Evolutionary conservation across 2,329 filamentous ascomycete genomes (phyloP), one percentile per base, ranked within the genome.

Genomic region (Fusarium annulatum): DNA sequence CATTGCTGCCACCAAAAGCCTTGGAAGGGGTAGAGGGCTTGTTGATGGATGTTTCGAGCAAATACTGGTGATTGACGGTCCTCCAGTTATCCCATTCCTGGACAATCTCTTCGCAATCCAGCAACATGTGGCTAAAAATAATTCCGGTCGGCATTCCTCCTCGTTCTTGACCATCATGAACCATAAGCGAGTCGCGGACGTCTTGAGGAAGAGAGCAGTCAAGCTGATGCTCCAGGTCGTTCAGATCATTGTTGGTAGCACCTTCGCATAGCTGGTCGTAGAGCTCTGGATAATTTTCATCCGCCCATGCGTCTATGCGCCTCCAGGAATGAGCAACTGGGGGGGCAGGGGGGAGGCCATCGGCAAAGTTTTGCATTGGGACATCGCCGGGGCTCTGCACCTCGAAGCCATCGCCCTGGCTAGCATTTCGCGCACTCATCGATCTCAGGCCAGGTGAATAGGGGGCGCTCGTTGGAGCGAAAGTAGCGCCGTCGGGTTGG

Each of bases 81-180:
- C 94, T 92, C 96, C 96, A 99, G 80, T 97, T 97, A 78, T 94
- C 93, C 94, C 96, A 98, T 81, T 99, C 96, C 82, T 98, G 95
- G 28, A 97, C 92, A 76, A 99, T 97, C 81, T 99, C 96, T 82
- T 99, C 96, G 80, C 96, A 98, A 82, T 99, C 96, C 65, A 99
- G 89, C 72, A 99, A 85, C 96, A 99, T 99, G 81, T 91, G 93
- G 68, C 95, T 90, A 78, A 99, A 98, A 69, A 99, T 90, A 75
- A 98, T 93, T 72, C 96, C 96, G 0, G 96, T 98, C 2, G 96
- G 96, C 64, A 88, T 88, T 72, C 96, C 96, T 71, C 95, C 94
- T 73, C 96, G 93, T 84, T 99, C 96, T 83, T 99, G 96, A n/a
- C 96, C 96, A 79, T 99, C 96, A 82, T 99, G 96, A 60, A 94